A percentile compares a stretch with the other conserved stretches of the same genome.
Conservation (phyloP, 768 basidiomycete species). For the Panaeolus cyanescens region DNA sequence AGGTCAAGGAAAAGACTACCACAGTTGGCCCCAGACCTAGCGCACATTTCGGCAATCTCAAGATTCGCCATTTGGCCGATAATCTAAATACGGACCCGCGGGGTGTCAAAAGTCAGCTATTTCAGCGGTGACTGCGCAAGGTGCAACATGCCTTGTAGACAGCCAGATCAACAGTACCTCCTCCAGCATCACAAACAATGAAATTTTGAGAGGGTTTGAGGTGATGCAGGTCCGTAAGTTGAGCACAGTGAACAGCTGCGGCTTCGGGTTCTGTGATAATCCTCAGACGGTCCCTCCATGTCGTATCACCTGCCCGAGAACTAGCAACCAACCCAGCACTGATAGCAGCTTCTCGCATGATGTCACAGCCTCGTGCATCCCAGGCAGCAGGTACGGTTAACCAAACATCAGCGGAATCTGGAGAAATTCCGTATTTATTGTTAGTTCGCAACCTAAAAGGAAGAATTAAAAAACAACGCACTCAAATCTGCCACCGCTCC, state of each 20-base stretch:
- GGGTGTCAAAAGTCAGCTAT: slow-evolving; percentile 7
- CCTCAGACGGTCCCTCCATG: slow-evolving; percentile 79
- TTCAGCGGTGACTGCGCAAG: neutral
- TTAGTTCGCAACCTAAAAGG: slow-evolving; percentile 6
- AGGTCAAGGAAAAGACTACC: slow-evolving; percentile 88
- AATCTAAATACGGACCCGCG: slow-evolving; percentile 40
- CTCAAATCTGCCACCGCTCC: slow-evolving; percentile 85
- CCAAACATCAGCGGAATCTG: slow-evolving; percentile 84
- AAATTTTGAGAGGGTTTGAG: slow-evolving; percentile 82
- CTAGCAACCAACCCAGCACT: slow-evolving; percentile 78
- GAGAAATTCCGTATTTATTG: slow-evolving; percentile 7
- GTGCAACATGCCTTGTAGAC: slow-evolving; percentile 53
- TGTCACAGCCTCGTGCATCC: slow-evolving; percentile 83
- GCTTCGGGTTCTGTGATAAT: slow-evolving; percentile 88
- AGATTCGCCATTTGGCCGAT: slow-evolving; percentile 78
- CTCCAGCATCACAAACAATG: slow-evolving; percentile 91
- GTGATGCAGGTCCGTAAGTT: slow-evolving; percentile 78
- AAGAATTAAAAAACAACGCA: slow-evolving; percentile 25
- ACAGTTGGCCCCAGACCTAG: slow-evolving; percentile 84
- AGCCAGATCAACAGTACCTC: slow-evolving; percentile 69
- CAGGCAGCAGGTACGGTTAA: slow-evolving; percentile 89
- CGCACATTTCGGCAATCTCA: slow-evolving; percentile 92
- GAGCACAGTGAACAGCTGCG: slow-evolving; percentile 88
- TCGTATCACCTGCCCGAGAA: slow-evolving; percentile 64
- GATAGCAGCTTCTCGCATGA: slow-evolving; percentile 87